Evolutionary conservation across 2,329 filamentous ascomycete species (phyloP).

Genomic region (Colletotrichum caudatum): DNA sequence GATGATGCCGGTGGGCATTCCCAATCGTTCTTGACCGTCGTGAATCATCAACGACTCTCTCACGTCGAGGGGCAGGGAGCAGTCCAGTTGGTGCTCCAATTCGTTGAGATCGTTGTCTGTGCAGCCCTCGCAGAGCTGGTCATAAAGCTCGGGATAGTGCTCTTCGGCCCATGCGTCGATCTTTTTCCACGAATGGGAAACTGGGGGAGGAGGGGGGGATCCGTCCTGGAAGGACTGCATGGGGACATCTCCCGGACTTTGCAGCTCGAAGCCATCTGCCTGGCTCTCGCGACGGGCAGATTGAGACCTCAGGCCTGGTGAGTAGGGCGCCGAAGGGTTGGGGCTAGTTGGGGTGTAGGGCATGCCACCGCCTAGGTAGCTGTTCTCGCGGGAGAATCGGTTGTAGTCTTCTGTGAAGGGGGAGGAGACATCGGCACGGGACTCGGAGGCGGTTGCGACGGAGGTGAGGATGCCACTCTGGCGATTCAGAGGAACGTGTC

Average conservation of each 20-base stretch:
- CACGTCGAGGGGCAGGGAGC: conserved; percentile 91
- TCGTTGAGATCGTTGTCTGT: conserved; percentile 97
- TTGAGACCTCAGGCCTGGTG: conserved; percentile 87
- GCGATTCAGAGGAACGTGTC: conserved; percentile 89
- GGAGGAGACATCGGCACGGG: conserved; percentile 83
- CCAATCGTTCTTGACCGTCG: conserved; percentile 97
- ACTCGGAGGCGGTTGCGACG: conserved; percentile 89
- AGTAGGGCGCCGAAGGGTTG: conserved; percentile 79
- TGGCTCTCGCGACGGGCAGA: conserved; percentile 74
- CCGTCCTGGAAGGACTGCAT: conserved; percentile 98
- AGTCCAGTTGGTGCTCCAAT: conserved; percentile 94
- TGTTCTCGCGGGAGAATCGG: conserved; percentile 55
- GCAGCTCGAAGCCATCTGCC: conserved; percentile 76
- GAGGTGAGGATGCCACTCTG: conserved; percentile 87
- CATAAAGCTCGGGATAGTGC: conserved; percentile 93
- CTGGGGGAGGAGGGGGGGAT: conserved; percentile 87
- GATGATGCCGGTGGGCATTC: conserved; percentile 89
- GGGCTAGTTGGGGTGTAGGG: conserved; percentile 63
- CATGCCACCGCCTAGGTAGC: conserved; percentile 71
- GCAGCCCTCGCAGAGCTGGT: conserved; percentile 92
- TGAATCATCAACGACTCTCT: conserved; percentile 91
- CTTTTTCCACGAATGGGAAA: conserved; percentile 90
- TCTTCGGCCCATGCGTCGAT: conserved; percentile 96
- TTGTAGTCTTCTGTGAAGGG: conserved; percentile 78
- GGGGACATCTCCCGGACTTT: conserved; percentile 85